Base-by-base conservation (phyloP, 1,139 yeast species). In the Diutina rugosa region DNA sequence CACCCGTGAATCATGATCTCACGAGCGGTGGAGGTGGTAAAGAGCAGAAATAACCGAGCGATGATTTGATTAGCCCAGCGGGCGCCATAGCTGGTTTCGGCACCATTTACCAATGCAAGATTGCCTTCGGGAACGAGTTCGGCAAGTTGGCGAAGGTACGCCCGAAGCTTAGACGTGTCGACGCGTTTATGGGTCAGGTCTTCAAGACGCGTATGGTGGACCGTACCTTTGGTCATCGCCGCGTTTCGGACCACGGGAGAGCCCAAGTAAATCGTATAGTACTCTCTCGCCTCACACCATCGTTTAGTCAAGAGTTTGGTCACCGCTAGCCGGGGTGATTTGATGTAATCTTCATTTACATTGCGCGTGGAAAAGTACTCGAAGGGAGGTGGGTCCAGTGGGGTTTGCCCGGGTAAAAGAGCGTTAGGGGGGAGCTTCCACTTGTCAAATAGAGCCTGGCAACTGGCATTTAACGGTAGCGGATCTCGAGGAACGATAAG, bases 231-330 rank as follows among this genome's bases (percentile, higher is more conserved):
- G 12, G 28, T 32, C 53, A 49, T 49, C 28, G 53, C 53, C 3
- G 28, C 21, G 8, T 14, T 32, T 3, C 18, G 14, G 6, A 32
- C 32, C 14, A 38, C 12, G 14, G 41, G 44, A 6, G 53, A 49
- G 21, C 10, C 53, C 29, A 49, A 32, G 28, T 32, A 30, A 4
- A 49, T 32, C 5, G 41, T 49, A 16, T 49, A 49, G 14, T 49
- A 49, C 32, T 49, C 53, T 32, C 53, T n/a, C 3, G 45, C 44
- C 32, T 49, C 53, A 49, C 53, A 49, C 53, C 53, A 49, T 16
- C 53, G n/a, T 10, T 49, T 32, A 6, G 53, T 30, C n/a, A 49
- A 30, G 2, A 49, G 21, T 10, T 18, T 49, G 5, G 53, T 49
- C 26, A 49, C 53, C 16, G 45, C 26, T 16, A 49, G 45, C 12